Percentiles rank a stretch among this genome's conserved stretches.
Evolutionary conservation across 2,329 filamentous ascomycete species (phyloP).

Genomic region (Epichloe brachyelytri): DNA sequence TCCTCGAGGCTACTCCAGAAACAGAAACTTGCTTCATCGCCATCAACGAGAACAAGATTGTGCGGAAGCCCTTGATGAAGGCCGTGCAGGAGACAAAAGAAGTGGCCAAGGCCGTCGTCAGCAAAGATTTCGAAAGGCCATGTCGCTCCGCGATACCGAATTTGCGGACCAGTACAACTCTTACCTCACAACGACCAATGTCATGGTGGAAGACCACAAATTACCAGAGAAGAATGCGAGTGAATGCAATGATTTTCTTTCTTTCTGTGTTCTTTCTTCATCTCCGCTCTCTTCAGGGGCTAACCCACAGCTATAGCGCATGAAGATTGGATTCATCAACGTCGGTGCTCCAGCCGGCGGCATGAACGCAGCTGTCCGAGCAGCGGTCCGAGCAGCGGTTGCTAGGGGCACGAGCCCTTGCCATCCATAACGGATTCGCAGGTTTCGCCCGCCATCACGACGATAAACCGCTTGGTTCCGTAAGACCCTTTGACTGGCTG

Average conservation of each 20-base stretch:
- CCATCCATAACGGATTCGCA: constrained; percentile 93
- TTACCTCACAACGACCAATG: constrained; percentile 82
- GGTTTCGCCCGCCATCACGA: constrained; percentile 83
- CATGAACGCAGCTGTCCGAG: constrained; percentile 94
- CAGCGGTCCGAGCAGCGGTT: constrained; percentile 80
- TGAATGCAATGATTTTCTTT: constrained; percentile 3
- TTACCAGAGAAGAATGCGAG: constrained; percentile 59
- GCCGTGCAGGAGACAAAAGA: constrained; percentile 78
- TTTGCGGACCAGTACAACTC: constrained; percentile 87
- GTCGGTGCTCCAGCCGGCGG: constrained; percentile 93
- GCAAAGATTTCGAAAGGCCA: constrained; percentile 77
- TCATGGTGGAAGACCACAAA: constrained; percentile 53
- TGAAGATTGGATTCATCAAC: constrained; percentile 93
- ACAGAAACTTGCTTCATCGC: constrained; percentile 91
- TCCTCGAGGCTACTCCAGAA: constrained; percentile 77
- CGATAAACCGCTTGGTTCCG: constrained; percentile 68
- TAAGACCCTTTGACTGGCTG: constrained; percentile 80
- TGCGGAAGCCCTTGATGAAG: constrained; percentile 76
- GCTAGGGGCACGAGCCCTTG: constrained; percentile 89
- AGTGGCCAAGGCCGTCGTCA: constrained; percentile 68
- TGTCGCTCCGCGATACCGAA: constrained; percentile 80
- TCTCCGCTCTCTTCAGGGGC: constrained; percentile 5
- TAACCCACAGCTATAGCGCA: constrained; percentile 42
- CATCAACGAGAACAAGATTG: constrained; percentile 96
- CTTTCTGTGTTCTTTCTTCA: too few relatives aligned